These are phyloP conservation scores for Metschnikowia orientalis DNA, from an alignment of 805 yeast genomes.

Conservation along the genomic window DNA sequence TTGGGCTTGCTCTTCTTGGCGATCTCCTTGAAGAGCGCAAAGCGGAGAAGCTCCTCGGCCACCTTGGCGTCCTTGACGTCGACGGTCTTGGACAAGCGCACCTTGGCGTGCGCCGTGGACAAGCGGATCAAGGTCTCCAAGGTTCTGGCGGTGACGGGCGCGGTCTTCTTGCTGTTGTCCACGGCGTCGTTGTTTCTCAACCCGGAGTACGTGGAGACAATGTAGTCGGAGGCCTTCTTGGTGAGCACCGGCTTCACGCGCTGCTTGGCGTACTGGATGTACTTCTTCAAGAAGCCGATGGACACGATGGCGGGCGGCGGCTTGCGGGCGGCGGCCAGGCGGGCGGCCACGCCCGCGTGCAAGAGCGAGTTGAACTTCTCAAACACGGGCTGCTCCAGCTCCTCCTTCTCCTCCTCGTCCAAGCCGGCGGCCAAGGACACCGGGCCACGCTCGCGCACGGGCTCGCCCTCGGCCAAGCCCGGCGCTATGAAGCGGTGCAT, in stretches of 20 bases:
- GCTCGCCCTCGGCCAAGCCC: slow-evolving; percentile 90
- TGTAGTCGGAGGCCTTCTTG: slow-evolving; percentile 69
- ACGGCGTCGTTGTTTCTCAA: slow-evolving; percentile 67
- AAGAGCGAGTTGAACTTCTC: slow-evolving; percentile 78
- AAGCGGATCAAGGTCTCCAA: slow-evolving; percentile 92
- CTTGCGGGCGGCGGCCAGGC: slow-evolving; percentile 17
- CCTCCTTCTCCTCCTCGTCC: slow-evolving; percentile 42
- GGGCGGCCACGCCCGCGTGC: slow-evolving; percentile 65
- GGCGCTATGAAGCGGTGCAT: slow-evolving; percentile 88
- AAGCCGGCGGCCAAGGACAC: slow-evolving; percentile 81
- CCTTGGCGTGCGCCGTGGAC: slow-evolving; percentile 94
- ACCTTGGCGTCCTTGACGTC: slow-evolving; percentile 75
- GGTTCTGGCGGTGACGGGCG: slow-evolving; percentile 98
- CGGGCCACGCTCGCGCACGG: slow-evolving; percentile 72
- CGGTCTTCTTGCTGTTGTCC: slow-evolving; percentile 65
- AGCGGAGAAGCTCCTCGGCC: slow-evolving; percentile 82
- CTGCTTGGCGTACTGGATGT: slow-evolving; percentile 89
- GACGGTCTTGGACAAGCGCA: slow-evolving; percentile 74
- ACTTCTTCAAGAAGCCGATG: slow-evolving; percentile 84
- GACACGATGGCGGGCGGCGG: slow-evolving; percentile 43
- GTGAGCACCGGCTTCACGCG: slow-evolving; percentile 80
- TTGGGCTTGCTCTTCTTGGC: slow-evolving; percentile 32
- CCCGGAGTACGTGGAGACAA: slow-evolving; percentile 74
- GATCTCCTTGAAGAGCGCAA: slow-evolving; percentile 78
- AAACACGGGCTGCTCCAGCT: slow-evolving; percentile 60